phyloP scores from a whole-genome alignment of 176 grass and related monocot genomes.

The Poa annua region DNA sequence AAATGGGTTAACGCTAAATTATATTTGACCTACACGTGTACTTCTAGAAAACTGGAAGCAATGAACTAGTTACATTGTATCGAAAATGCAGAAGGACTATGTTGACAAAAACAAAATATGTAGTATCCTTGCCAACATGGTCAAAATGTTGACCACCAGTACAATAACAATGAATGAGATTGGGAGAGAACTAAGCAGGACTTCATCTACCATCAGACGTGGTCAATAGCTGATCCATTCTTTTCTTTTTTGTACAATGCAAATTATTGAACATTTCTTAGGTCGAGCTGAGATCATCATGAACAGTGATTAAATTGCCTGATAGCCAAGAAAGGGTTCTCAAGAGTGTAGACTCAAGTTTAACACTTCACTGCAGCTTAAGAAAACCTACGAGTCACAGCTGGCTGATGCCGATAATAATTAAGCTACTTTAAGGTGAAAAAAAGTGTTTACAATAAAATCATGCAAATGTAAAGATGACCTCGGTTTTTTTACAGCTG shows the following conservation, averaged over 20 bases:
- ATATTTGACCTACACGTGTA: background rate
- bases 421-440: background rate
- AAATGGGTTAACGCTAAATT: background rate
- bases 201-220: background rate
- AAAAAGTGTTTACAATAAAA: background rate
- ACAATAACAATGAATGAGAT: background rate
- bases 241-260: background rate
- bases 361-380: background rate
- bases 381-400: background rate
- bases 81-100: background rate
- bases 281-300: background rate
- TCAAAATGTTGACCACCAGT: background rate
- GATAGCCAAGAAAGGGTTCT: background rate
- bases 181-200: conserved; percentile 13
- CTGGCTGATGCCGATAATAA: background rate
- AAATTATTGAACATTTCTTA: background rate
- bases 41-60: background rate
- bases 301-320: background rate
- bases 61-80: background rate
- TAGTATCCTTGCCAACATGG: background rate
- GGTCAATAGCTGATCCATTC: background rate
- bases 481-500: background rate
- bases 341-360: background rate
- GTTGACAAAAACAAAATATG: background rate
- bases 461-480: background rate